Percentiles rank a stretch among this genome's conserved stretches.
phyloP scores from a whole-genome alignment of 2,329 filamentous ascomycete genomes.

The Alternaria novae-zelandiae region DNA sequence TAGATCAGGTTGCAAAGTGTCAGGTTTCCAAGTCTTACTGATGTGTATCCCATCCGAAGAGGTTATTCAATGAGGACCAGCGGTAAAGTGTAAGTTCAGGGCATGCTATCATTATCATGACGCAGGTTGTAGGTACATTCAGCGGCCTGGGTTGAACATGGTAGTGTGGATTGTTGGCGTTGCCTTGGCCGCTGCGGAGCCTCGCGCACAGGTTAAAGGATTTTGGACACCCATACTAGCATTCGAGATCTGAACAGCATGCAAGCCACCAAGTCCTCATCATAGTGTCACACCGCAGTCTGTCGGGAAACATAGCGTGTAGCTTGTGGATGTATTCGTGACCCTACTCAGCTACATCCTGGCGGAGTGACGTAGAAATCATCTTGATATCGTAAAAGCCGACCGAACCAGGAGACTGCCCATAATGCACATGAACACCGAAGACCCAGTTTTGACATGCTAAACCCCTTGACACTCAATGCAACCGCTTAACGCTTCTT shows the following conservation, averaged over 20 bases:
- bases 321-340: constrained; percentile 44
- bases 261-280: neutral
- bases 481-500: constrained; percentile 61
- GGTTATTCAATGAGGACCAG: neutral
- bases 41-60: neutral
- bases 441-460: constrained; percentile 48
- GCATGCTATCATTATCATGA: neutral
- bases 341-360: constrained; percentile 46
- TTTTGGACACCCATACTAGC: constrained; percentile 1
- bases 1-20: too few relatives aligned
- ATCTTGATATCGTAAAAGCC: constrained; percentile 48
- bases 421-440: constrained; percentile 52
- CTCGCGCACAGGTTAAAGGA: neutral
- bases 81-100: neutral
- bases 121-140: neutral
- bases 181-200: neutral
- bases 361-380: constrained; percentile 45
- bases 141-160: neutral
- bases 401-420: constrained; percentile 48
- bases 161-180: neutral
- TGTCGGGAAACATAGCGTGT: constrained; percentile 11
- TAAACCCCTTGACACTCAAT: constrained; percentile 33
- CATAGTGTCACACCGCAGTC: constrained; percentile 4
- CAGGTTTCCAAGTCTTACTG: neutral
- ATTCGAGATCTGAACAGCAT: neutral